Base-by-base conservation (phyloP, 139 green algal species). In the Astrephomene gubernaculifera region DNA sequence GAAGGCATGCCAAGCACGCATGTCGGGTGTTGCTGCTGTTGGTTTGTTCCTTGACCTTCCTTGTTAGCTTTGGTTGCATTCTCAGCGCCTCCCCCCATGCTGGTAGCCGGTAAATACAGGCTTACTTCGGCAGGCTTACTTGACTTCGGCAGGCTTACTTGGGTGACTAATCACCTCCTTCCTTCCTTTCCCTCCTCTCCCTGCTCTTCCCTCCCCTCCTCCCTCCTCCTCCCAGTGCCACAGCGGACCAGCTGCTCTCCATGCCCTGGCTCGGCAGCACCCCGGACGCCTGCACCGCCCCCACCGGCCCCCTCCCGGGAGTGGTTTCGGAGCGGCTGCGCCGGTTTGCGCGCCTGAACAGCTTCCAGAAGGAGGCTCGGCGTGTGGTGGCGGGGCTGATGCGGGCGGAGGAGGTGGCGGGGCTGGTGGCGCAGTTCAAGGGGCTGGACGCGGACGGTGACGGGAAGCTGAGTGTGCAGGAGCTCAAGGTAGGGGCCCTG, bases 271-370 rank as follows among this genome's bases (percentile, higher is more conserved):
- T 85, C 19, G 63, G 63, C 65, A 63, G 63, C 45, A 67, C 63
- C 39, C 44, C 79, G n/a, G 43, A 63, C 33, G 33, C 63, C 79
- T 85, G 79, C 67, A 75, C 79, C n/a, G 79, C 79, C 25, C 45
- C 63, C 25, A 24, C 31, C 8, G 33, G 7, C 21, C 63, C 79
- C 25, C 79, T 89, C 43, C 84, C 87, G 57, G 79, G 79, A 22
- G 88, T 89, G 84, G 95, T 98, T 64, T 85, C 97, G 19, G 93
- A 80, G 57, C 92, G 96, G 61, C 92, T 99, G 72, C 91, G 93
- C 49, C 90, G 94, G 65, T 99, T 99, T 90, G 89, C 95, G 1
- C 86, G 61, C 70, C 96, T 98, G 93, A 98, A 98, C 92, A 96
- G 94, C 21, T 81, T 81, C 31, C 52, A 68, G 52, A 81, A 82